A percentile compares a stretch with the other conserved stretches of the same genome.
Evolutionary conservation across 2,329 filamentous ascomycete species (phyloP).

Genomic region (Acephala macrosclerotiorum): DNA sequence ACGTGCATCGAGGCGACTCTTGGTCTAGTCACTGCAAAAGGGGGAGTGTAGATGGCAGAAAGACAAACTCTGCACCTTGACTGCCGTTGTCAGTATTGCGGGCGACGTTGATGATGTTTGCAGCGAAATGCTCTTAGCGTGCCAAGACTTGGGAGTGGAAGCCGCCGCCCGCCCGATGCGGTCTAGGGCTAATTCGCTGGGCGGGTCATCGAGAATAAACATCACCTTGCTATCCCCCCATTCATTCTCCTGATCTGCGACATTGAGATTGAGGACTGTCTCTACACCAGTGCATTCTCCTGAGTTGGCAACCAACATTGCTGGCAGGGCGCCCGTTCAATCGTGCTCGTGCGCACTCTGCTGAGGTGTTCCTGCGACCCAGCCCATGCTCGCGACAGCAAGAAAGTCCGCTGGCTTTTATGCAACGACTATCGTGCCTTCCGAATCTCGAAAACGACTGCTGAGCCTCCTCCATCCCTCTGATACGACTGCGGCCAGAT

Average conservation of each 20-base stretch:
- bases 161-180: not conserved
- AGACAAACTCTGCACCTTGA: not conserved
- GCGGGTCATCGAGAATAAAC: not conserved
- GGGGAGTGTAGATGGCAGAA: not conserved
- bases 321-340: not conserved
- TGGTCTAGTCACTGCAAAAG: not conserved
- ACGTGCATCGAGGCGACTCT: not conserved
- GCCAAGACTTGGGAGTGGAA: not conserved
- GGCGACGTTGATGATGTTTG: not conserved
- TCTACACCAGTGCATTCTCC: not conserved
- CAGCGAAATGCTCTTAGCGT: not conserved
- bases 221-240: not conserved
- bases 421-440: constrained; percentile 33
- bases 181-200: not conserved
- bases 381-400: constrained; percentile 29
- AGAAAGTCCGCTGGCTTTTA: constrained; percentile 32
- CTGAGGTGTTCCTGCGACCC: constrained; percentile 15
- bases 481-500: not conserved
- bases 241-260: constrained; percentile 1
- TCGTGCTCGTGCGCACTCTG: constrained; percentile 17
- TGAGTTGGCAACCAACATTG: not conserved
- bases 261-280: not conserved
- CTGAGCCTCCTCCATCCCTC: constrained; percentile 7
- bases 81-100: not conserved
- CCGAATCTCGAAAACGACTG: constrained; percentile 27